Conservation (phyloP, 805 yeast species). For the Yarrowia porcina region DNA sequence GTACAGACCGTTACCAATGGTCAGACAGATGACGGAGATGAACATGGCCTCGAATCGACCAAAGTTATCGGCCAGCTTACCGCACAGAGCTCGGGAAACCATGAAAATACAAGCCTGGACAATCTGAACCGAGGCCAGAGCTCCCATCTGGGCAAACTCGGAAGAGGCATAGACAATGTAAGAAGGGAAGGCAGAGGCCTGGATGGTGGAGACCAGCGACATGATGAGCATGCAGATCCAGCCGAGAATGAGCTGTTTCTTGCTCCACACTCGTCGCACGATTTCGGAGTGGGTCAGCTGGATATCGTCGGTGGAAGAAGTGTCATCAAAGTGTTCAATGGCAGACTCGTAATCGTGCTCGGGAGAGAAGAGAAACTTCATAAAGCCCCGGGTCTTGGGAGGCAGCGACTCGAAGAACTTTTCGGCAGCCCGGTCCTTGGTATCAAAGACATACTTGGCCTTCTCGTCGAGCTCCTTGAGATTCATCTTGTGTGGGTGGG, state of each 20-base stretch:
- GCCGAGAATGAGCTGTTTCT: background rate
- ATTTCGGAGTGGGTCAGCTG: slow-evolving; percentile 10
- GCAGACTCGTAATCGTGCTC: background rate
- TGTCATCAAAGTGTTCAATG: background rate
- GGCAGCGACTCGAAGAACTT: background rate
- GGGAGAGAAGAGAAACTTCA: slow-evolving; percentile 10
- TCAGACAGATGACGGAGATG: slow-evolving; percentile 18
- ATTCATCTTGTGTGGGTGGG: background rate
- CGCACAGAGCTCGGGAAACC: background rate
- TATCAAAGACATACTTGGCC: slow-evolving; percentile 19
- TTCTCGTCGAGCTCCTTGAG: slow-evolving; percentile 8
- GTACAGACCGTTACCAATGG: slow-evolving; percentile 1
- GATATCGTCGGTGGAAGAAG: background rate
- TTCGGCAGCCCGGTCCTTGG: slow-evolving; percentile 14
- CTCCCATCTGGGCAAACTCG: background rate
- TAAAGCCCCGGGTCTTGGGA: background rate
- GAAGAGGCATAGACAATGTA: slow-evolving; percentile 19
- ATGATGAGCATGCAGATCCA: slow-evolving; percentile 12
- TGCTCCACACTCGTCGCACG: background rate
- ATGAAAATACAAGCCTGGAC: slow-evolving; percentile 7
- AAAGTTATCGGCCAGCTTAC: slow-evolving; percentile 8
- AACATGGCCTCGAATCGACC: slow-evolving; percentile 19
- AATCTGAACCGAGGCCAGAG: slow-evolving; percentile 17
- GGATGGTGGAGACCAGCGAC: slow-evolving; percentile 13
- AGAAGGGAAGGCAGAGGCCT: slow-evolving; percentile 7